Percentiles rank a stretch among this genome's conserved stretches.
These are phyloP conservation scores for Aspergillus homomorphus DNA, from an alignment of 495 filamentous ascomycete species.

Conservation along the genomic window DNA sequence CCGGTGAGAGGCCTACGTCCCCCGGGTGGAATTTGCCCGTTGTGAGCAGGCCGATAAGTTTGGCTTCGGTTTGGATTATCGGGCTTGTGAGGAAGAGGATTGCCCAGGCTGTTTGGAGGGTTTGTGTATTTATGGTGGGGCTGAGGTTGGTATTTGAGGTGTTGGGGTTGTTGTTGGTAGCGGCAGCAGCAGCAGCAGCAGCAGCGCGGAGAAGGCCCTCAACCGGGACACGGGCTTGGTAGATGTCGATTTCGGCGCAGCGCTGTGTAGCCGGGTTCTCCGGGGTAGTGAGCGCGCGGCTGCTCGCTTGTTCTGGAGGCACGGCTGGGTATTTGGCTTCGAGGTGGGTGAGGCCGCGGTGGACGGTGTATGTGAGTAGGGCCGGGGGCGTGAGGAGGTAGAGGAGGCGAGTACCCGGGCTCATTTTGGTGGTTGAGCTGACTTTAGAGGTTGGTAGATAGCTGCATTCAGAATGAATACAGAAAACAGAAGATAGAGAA, in stretches of 20 bases:
- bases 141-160: not conserved
- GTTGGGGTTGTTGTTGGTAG: not conserved
- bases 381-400: conserved; percentile 17
- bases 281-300: conserved; percentile 20
- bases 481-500: no score
- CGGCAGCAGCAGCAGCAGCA: not conserved
- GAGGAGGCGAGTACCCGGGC: conserved; percentile 14
- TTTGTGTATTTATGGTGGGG: not conserved
- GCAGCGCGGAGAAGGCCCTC: conserved; percentile 11
- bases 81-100: conserved; percentile 20
- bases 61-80: conserved; percentile 24
- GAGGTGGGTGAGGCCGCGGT: conserved; percentile 25
- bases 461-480: no score
- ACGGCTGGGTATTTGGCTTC: conserved; percentile 33
- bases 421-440: conserved; percentile 11
- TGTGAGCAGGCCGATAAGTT: conserved; percentile 20
- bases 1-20: conserved; percentile 18
- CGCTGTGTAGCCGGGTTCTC: conserved; percentile 17
- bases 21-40: conserved; percentile 15
- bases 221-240: conserved; percentile 27
- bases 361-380: conserved; percentile 21
- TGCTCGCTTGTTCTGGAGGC: conserved; percentile 17
- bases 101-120: conserved; percentile 30
- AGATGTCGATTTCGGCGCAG: conserved; percentile 33
- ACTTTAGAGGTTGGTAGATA: no score